phyloP scores from a whole-genome alignment of 164 flowering plant species.

The Paratinospora sagittata region DNA sequence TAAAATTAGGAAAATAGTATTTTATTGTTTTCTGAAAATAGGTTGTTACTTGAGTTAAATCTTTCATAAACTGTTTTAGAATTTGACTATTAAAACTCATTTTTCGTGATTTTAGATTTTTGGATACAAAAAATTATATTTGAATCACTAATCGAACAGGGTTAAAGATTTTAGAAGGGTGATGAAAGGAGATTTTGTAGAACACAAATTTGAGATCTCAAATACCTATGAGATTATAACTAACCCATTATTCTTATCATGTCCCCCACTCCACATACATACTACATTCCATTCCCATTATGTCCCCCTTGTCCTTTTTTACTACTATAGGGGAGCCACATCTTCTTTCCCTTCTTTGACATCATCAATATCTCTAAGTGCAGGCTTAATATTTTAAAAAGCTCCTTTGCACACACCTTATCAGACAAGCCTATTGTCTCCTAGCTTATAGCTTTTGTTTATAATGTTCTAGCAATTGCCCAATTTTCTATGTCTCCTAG shows the following conservation, averaged over 20 bases:
- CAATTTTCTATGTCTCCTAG: too few species aligned
- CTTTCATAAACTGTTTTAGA: too few species aligned
- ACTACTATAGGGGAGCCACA: background rate
- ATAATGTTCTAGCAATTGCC: background rate
- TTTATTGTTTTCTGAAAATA: too few species aligned
- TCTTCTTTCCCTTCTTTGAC: background rate
- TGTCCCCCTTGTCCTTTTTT: slow-evolving; percentile 30
- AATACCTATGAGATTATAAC: slow-evolving; percentile 18
- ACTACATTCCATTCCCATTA: slow-evolving; percentile 31
- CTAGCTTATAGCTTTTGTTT: background rate
- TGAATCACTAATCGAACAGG: too few species aligned
- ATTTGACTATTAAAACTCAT: too few species aligned
- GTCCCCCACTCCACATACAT: slow-evolving; percentile 32
- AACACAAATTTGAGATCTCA: slow-evolving; percentile 18
- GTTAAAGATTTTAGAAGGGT: slow-evolving; percentile 3
- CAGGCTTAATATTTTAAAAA: background rate
- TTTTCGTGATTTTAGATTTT: too few species aligned
- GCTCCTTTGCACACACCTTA: background rate
- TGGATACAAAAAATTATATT: background rate
- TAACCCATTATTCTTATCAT: slow-evolving; percentile 28
- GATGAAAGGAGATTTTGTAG: slow-evolving; percentile 11
- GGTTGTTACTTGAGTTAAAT: too few species aligned
- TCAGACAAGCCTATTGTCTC: background rate
- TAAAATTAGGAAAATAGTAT: too few species aligned
- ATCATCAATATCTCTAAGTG: background rate